Evolutionary conservation across 2,329 filamentous ascomycete species (phyloP), one percentile per base, ranked within the genome.

Genomic region (Nigrospora osmanthi): DNA sequence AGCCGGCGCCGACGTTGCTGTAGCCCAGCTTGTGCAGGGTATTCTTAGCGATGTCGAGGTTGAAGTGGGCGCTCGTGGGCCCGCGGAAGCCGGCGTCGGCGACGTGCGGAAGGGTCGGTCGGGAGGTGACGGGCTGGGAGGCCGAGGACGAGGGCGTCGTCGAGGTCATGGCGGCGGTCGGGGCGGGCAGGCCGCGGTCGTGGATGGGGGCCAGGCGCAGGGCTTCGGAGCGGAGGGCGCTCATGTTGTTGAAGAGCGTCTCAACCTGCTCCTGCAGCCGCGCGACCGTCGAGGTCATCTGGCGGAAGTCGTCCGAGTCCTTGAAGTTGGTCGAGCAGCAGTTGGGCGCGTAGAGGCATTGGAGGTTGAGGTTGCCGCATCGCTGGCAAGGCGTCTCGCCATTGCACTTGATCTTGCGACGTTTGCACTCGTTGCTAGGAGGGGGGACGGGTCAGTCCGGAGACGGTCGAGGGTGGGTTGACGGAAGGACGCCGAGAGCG

Each of bases 1-100:
- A 69, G 2, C 62, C 69, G 40, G 83, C 82, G 1, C 76, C 76
- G 2, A 80, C 68, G 1, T 73, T 78, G 28, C 80, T 82, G 58
- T 94, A 93, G 4, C 89, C 89, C 87, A 95, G 95, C 48, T 83
- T 90, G 58, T 89, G 85, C 34, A 95, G 73, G 41, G 89, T 95
- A 43, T 80, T 87, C 62, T 89, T 90, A 33, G 90, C 89, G 13
- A 95, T 83, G 51, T 91, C 87, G 30, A 95, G 78, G 52, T 85
- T 90, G 65, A 90, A 95, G 2, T 84, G 81, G 39, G 82, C 85
- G 64, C 88, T 95, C 1, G 89, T 95, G 1, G 89, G 88, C 1
- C 89, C 90, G 46, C 87, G 83, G 59, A 93, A 95, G 19, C 78
- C 76, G 4, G 81, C 79, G 47, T 76, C 79, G 51, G 69, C 78